Percentiles rank a stretch among this genome's conserved stretches.
These are phyloP conservation scores for Talaromyces proteolyticus DNA, from an alignment of 495 filamentous ascomycete genomes.

Conservation along the genomic window DNA sequence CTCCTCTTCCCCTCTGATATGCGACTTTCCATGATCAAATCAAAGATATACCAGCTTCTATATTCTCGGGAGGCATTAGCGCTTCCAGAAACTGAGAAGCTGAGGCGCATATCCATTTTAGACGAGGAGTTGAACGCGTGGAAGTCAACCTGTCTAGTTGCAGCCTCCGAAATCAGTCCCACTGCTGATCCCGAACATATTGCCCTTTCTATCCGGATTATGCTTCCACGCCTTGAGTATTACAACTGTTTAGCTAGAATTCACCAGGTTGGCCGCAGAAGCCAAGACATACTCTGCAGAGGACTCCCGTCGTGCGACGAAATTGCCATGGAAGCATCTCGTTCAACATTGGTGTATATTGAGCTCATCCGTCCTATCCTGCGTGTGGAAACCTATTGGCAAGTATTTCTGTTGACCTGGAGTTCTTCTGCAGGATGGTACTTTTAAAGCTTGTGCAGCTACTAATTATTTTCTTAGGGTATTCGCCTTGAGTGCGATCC, in stretches of 20 bases:
- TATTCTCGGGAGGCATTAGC: constrained; percentile 16
- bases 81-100: constrained; percentile 11
- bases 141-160: constrained; percentile 13
- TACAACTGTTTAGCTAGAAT: constrained; percentile 21
- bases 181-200: not conserved
- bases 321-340: too few species aligned
- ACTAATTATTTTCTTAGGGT: too few species aligned
- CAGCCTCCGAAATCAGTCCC: not conserved
- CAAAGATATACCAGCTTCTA: constrained; percentile 18
- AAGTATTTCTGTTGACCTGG: too few species aligned
- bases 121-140: constrained; percentile 20
- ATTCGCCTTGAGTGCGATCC: too few species aligned
- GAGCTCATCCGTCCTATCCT: too few species aligned
- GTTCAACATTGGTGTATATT: too few species aligned
- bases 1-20: constrained; percentile 24
- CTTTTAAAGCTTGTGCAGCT: too few species aligned
- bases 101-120: constrained; percentile 20
- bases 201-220: too few species aligned
- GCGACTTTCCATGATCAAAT: constrained; percentile 21
- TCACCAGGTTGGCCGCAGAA: constrained; percentile 19
- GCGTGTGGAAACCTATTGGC: too few species aligned
- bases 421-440: too few species aligned
- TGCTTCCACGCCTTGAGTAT: constrained; percentile 14
- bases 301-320: too few species aligned
- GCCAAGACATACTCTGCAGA: too few species aligned